Base-by-base conservation (phyloP, 768 basidiomycete genomes). In the Coprinopsis cinerea region DNA sequence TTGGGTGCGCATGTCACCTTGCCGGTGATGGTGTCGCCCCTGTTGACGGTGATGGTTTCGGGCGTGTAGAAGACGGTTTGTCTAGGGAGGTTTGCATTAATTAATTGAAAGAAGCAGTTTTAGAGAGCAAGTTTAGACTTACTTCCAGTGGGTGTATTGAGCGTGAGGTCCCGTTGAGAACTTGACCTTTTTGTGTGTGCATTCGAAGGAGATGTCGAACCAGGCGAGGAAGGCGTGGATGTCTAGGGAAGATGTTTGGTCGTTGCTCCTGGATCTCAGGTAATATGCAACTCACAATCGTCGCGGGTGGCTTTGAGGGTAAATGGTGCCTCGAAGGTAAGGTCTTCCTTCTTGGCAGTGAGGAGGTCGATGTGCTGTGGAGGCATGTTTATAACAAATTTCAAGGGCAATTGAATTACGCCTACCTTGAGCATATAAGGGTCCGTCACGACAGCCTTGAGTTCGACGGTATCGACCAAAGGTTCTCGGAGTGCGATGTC, bases 1-100 rank as follows among this genome's bases (percentile, higher is more conserved):
- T 99, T 99, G 18, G 96, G 96, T 3, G 85, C 80, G 63, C 93
- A 95, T 15, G 76, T 64, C 35, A 99, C 65, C 34, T 54, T 67
- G 37, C 96, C 96, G 17, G 65, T 67, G 64, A 99, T 82, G 44
- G 70, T 67, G 63, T 97, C 83, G 48, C 83, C 86, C 56, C 82
- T 71, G 44, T 71, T 74, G 27, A 92, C 70, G 5, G 82, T 83
- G 48, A 89, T 62, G 23, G 89, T 88, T 15, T 78, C 72, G 27
- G 85, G 87, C 30, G 94, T 96, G 70, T 99, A 99, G 74, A 99
- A 98, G 18, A 99, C 96, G 49, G 94, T 97, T 79, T 97, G 91
- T 66, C 88, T 88, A 57, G 14, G 44, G 24, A 30, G 5, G n/a
- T 23, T 39, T 27, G 41, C 9, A 24, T n/a, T 45, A 14, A 18